Base-by-base conservation (phyloP, 169 alveolate species). In the Plasmodium knowlesi region DNA sequence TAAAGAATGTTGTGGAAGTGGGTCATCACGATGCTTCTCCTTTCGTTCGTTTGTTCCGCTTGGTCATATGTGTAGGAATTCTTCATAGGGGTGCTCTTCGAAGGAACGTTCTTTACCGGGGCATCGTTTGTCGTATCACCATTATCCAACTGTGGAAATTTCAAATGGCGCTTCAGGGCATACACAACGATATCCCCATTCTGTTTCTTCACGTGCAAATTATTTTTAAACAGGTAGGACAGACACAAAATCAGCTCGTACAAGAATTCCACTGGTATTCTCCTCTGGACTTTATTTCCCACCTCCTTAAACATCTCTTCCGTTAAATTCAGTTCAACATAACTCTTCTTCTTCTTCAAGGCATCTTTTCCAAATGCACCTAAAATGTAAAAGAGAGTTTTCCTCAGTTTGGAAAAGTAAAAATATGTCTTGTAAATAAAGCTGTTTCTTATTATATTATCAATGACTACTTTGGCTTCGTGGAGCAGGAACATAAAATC, bases 361-460 rank as follows among this genome's bases (percentile, higher is more conserved):
- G 67, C 28, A 5, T 89, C 94, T 41, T 57, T 79, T 0, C 94
- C 94, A 25, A 89, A 89, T 8, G 74, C 46, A 2, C 82, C 82
- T 39, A 89, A 89, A 12, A 89, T 39, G 39, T 41, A 89, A 6
- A 89, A 78, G 70, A 89, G 82, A 1, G 94, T 57, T 34, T 43
- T 78, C 72, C 53, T 89, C 73, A 89, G 70, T n/a, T 89, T 89
- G 12, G 41, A 89, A 19, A 89, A 41, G 43, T 79, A 78, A 9
- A 57, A 79, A 53, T 78, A 41, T 22, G 82, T 50, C 37, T 89
- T 89, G 19, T 57, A 89, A 16, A 70, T 50, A 41, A 79, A 79
- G 19, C 94, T 89, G 32, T 73, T 89, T 32, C 39, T 43, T 53
- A 89, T 89, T n/a, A 89, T 89, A 28, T 41, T 89, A 22, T 89